Conservation (phyloP, 2,329 filamentous ascomycete genomes). For the Fusarium lyarnte region DNA sequence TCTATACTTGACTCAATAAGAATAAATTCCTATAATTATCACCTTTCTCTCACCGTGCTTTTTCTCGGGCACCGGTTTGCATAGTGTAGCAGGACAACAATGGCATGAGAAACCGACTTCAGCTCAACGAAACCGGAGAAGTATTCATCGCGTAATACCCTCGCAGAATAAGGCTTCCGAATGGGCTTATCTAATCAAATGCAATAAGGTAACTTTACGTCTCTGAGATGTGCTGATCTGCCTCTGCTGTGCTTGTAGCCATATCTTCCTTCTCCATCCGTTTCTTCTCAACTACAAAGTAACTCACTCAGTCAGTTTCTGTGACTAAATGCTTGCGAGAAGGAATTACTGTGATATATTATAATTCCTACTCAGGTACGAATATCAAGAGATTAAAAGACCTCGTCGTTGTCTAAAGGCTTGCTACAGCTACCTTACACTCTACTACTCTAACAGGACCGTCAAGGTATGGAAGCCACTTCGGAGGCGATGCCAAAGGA, state of each 20-base stretch:
- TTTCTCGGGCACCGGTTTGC: no score
- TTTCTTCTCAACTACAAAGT: neutral
- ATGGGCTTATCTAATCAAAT: no score
- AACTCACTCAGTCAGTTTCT: neutral
- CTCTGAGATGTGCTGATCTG: neutral
- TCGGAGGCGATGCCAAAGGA: rapidly evolving
- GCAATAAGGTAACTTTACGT: no score
- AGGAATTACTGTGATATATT: rapidly evolving
- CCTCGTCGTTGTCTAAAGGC: neutral
- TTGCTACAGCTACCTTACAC: no score
- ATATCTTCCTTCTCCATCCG: neutral
- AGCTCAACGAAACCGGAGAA: rapidly evolving
- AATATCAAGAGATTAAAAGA: rapidly evolving
- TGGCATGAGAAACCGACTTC: neutral
- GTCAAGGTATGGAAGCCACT: no score
- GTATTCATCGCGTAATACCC: no score
- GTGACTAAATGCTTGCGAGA: rapidly evolving
- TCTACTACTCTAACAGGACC: neutral
- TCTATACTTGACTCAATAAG: rapidly evolving
- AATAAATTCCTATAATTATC: rapidly evolving
- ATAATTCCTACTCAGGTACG: rapidly evolving
- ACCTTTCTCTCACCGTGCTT: rapidly evolving
- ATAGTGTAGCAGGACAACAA: neutral
- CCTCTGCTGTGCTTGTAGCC: neutral
- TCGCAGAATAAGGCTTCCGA: no score